These are phyloP conservation scores for Geotrichum candidum DNA, from an alignment of 1,139 yeast species.

Conservation along the genomic window DNA sequence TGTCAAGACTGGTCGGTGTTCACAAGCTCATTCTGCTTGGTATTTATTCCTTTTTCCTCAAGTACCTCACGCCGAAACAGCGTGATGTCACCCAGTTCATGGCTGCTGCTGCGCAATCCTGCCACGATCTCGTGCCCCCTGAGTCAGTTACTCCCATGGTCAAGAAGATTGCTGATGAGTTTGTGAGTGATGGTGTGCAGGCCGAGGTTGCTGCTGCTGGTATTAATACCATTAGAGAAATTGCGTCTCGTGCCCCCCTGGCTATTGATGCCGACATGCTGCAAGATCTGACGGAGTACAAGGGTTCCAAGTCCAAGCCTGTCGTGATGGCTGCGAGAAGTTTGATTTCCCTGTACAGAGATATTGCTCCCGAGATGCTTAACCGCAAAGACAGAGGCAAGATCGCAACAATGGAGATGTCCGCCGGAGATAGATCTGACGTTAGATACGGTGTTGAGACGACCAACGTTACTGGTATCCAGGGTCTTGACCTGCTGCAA, in stretches of 20 bases:
- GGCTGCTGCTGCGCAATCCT: conserved; percentile 96
- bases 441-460: conserved; percentile 56
- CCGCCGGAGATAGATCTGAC: conserved; percentile 39
- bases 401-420: conserved; percentile 73
- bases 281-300: conserved; percentile 85
- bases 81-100: conserved; percentile 87
- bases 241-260: conserved; percentile 84
- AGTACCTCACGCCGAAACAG: conserved; percentile 90
- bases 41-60: conserved; percentile 77
- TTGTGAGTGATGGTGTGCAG: conserved; percentile 96
- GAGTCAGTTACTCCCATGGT: conserved; percentile 75
- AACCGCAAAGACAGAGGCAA: conserved; percentile 88
- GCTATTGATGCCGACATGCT: conserved; percentile 82
- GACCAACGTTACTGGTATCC: conserved; percentile 47
- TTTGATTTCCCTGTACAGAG: conserved; percentile 80
- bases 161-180: conserved; percentile 92
- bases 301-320: conserved; percentile 87
- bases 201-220: conserved; percentile 98
- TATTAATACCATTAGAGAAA: conserved; percentile 87
- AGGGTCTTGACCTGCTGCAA: conserved; percentile 84
- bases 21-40: conserved; percentile 90
- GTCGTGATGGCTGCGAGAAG: conserved; percentile 93
- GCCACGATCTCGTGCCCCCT: conserved; percentile 96
- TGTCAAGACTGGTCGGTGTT: conserved; percentile 85
- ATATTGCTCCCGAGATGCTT: conserved; percentile 94